Percentiles rank a stretch among this genome's conserved stretches.
Evolutionary conservation across 2,329 filamentous ascomycete species (phyloP).

Genomic region (Knoxdaviesia proteae): DNA sequence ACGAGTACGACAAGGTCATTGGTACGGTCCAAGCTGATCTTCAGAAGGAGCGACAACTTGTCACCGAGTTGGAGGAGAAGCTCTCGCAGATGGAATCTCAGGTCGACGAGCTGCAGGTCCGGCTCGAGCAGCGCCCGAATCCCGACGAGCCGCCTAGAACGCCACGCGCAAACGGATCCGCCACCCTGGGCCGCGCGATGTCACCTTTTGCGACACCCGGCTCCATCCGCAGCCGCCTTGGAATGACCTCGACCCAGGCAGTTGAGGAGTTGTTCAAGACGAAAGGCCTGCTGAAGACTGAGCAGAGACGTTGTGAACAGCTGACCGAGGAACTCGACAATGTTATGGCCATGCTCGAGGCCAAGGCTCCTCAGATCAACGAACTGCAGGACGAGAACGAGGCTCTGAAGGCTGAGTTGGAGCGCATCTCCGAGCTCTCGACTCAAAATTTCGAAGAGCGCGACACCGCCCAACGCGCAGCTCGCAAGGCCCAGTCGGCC

Average conservation of each 20-base stretch:
- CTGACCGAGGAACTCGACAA: constrained; percentile 63
- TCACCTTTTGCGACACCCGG: constrained; percentile 43
- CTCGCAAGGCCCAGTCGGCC: constrained; percentile 58
- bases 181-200: constrained; percentile 24
- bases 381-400: constrained; percentile 68
- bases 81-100: constrained; percentile 30
- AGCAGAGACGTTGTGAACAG: constrained; percentile 54
- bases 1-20: constrained; percentile 42
- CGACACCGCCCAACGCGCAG: constrained; percentile 56
- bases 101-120: constrained; percentile 29
- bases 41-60: constrained; percentile 29
- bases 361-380: constrained; percentile 69
- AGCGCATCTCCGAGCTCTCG: constrained; percentile 67
- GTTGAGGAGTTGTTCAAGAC: constrained; percentile 44
- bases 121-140: constrained; percentile 19
- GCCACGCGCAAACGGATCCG: constrained; percentile 35
- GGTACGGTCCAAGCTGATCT: constrained; percentile 34
- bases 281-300: constrained; percentile 52
- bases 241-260: constrained; percentile 38
- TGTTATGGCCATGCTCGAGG: constrained; percentile 67
- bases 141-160: constrained; percentile 36
- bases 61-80: constrained; percentile 23
- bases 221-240: constrained; percentile 32
- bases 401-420: constrained; percentile 57
- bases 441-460: constrained; percentile 66